A percentile compares a stretch with the other conserved stretches of the same genome.
Conservation (phyloP, 257 asterid genomes). For the Datura wrightii region DNA sequence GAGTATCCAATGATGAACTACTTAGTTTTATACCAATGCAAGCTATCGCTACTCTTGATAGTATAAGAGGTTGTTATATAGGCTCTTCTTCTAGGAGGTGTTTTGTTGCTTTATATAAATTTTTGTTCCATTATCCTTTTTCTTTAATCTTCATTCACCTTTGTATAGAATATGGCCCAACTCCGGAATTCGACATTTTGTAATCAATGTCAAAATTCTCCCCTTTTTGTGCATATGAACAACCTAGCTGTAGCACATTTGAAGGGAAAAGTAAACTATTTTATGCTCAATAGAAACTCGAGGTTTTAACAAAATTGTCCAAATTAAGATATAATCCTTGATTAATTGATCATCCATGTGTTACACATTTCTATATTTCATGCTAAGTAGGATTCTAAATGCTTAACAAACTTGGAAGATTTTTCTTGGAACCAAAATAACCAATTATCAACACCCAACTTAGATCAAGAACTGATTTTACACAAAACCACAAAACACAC, state of each 20-base stretch:
- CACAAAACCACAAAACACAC: too few relatives aligned
- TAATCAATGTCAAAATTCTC: too few relatives aligned
- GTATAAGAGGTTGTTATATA: constrained; percentile 7
- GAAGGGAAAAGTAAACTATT: background rate
- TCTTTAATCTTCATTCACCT: constrained; percentile 1
- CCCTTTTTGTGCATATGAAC: background rate
- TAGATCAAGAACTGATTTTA: too few relatives aligned
- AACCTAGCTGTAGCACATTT: background rate
- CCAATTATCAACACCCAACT: too few relatives aligned
- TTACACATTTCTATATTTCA: background rate
- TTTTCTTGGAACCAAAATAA: too few relatives aligned
- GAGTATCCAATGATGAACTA: background rate
- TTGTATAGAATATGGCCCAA: background rate
- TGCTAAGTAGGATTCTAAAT: background rate
- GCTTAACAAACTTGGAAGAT: background rate
- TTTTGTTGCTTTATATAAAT: background rate
- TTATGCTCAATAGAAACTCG: background rate
- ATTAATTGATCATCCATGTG: background rate
- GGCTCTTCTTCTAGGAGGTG: constrained; percentile 21
- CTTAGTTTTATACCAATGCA: background rate
- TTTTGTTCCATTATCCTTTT: background rate
- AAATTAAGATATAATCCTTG: background rate
- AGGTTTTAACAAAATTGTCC: background rate
- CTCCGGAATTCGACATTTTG: too few relatives aligned
- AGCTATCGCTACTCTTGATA: background rate